Conservation (phyloP, 176 grass and related monocot species). For the Pontederia paniculata region DNA sequence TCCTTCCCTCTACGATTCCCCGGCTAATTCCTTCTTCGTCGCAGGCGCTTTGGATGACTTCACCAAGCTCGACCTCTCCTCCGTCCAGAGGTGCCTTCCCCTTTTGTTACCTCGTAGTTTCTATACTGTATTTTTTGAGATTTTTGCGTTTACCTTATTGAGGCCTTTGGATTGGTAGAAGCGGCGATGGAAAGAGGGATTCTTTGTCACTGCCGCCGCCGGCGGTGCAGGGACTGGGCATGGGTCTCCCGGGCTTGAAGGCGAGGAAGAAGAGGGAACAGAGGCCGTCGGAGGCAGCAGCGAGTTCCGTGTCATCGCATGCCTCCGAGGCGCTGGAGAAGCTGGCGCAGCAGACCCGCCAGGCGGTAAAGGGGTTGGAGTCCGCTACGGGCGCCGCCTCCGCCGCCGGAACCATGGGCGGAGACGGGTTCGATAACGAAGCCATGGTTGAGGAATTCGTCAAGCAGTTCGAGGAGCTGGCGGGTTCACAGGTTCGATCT, state of each 20-base stretch:
- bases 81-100: background rate
- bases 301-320: conserved; percentile 27
- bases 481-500: conserved; percentile 48
- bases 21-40: background rate
- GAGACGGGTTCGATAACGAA: conserved; percentile 42
- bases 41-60: conserved; percentile 35
- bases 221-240: conserved; percentile 38
- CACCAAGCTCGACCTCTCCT: conserved; percentile 22
- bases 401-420: background rate
- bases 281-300: conserved; percentile 6
- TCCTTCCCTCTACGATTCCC: background rate
- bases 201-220: background rate
- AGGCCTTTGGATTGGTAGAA: conserved; percentile 3
- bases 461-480: conserved; percentile 98
- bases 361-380: conserved; percentile 76
- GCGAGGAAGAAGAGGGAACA: conserved; percentile 48
- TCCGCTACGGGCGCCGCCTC: conserved; percentile 34
- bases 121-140: background rate
- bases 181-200: background rate
- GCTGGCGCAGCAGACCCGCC: conserved; percentile 73
- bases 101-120: background rate
- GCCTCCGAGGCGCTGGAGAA: conserved; percentile 90
- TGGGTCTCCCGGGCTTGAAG: conserved; percentile 64
- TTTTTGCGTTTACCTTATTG: background rate
- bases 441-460: conserved; percentile 96